Evolutionary conservation across 2,329 filamentous ascomycete species (phyloP).

Genomic region (Chaetoscypha palmicola): DNA sequence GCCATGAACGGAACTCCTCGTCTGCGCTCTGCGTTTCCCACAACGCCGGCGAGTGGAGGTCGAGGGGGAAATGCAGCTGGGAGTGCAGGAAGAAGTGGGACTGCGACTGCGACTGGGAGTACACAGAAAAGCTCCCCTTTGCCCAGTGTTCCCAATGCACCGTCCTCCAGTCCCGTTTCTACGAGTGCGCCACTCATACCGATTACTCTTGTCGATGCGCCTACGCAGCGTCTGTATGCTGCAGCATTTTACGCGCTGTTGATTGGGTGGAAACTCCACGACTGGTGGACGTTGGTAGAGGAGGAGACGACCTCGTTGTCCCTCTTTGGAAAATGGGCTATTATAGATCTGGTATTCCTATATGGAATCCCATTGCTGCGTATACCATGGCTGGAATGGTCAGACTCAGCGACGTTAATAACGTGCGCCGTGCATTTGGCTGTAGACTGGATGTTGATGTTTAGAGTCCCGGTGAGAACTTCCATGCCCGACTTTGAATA

Average conservation of each 20-base stretch:
- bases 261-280: conserved; percentile 77
- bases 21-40: conserved; percentile 74
- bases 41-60: conserved; percentile 53
- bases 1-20: conserved; percentile 75
- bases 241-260: conserved; percentile 70
- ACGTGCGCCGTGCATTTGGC: conserved; percentile 66
- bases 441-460: conserved; percentile 84
- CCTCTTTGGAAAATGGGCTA: conserved; percentile 89
- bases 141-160: conserved; percentile 21
- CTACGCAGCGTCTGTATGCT: conserved; percentile 83
- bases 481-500: conserved; percentile 3
- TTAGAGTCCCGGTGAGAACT: conserved; percentile 66
- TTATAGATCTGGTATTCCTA: conserved; percentile 78
- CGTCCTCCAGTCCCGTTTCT: conserved; percentile 13
- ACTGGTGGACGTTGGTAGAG: conserved; percentile 71
- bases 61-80: background rate
- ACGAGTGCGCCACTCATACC: conserved; percentile 63
- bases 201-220: conserved; percentile 74
- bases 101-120: conserved; percentile 21
- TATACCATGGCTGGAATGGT: conserved; percentile 96
- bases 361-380: conserved; percentile 80
- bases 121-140: conserved; percentile 21
- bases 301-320: conserved; percentile 82
- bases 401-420: conserved; percentile 53
- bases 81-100: conserved; percentile 2